Evolutionary conservation across 2,329 filamentous ascomycete species (phyloP), one percentile per base, ranked within the genome.

Genomic region (Xylaria sp.): DNA sequence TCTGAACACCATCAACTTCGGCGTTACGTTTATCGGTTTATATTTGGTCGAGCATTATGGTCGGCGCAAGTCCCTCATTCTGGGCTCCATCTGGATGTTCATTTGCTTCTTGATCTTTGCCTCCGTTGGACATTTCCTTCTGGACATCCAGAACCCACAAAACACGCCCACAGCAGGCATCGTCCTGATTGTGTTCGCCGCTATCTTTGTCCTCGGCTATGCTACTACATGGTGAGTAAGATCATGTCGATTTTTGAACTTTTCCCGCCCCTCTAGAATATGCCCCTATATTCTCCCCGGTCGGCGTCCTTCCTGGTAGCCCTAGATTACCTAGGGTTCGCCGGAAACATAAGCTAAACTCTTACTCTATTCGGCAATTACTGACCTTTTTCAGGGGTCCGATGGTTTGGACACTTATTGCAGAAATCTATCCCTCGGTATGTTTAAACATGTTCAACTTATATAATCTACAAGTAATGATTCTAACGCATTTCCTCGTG

Each of bases 1-100:
- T 60, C 81, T 90, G 31, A 84, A 84, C 66, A 84, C 81, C 2
- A 89, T 91, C 69, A 91, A 91, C 71, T 89, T 91, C 11, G 78
- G 81, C 54, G 86, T 85, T 64, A 91, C 89, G 6, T 87, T 91
- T 66, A 82, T 85, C 23, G 88, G 89, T 57, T 79, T 91, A n/a
- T 91, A 87, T 71, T 78, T 91, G n/a, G 86, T 91, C 14, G 87
- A 91, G 73, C 83, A 87, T 63, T 87, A 83, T 49, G 88, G 89
- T 60, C 86, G 89, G 6, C 84, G 89, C 51, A 84, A 83, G 67
- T 87, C 85, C 2, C 79, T 91, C 1, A 85, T 90, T 49, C 73
- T 77, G 0, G 89, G 88, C n/a, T 84, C 85, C 2, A 72, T 84
- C 0, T 89, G 87, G 84, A 84, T 84, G 82, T 81, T 80, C 19